phyloP scores from a whole-genome alignment of 1,284 basidiomycete species.

The Tranzscheliella williamsii region DNA sequence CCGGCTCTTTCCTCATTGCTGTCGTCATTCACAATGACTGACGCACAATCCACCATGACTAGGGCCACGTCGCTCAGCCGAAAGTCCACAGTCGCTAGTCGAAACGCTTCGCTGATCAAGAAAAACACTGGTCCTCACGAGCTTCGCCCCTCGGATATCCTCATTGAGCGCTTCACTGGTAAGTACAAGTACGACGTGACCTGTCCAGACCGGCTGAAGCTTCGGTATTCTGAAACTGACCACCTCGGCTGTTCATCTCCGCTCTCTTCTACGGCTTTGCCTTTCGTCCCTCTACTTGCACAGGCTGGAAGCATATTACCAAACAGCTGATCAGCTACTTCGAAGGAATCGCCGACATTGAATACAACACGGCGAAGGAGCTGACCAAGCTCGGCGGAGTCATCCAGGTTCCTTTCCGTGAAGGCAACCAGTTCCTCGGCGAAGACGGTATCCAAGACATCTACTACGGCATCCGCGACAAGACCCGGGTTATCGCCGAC shows the following conservation, averaged over 20 bases:
- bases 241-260: no score
- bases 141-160: slow-evolving; percentile 89
- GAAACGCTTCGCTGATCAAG: slow-evolving; percentile 63
- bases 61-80: slow-evolving; percentile 57
- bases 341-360: slow-evolving; percentile 67
- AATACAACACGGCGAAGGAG: slow-evolving; percentile 88
- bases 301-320: slow-evolving; percentile 89
- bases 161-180: slow-evolving; percentile 77
- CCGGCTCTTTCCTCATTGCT: slow-evolving; percentile 11
- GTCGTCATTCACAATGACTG: slow-evolving; percentile 44
- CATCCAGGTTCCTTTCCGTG: slow-evolving; percentile 94
- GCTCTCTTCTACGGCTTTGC: no score
- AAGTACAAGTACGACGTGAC: no score
- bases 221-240: no score
- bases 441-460: slow-evolving; percentile 72
- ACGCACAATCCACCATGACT: slow-evolving; percentile 58
- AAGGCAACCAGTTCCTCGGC: slow-evolving; percentile 70
- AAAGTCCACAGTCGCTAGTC: slow-evolving; percentile 60
- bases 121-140: slow-evolving; percentile 69
- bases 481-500: slow-evolving; percentile 90
- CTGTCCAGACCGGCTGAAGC: no score
- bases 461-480: slow-evolving; percentile 86
- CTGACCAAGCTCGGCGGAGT: slow-evolving; percentile 94
- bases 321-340: slow-evolving; percentile 63
- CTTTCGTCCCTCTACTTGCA: no score